Conservation (phyloP, 106 monocot genomes). For the Ottelia alismoides region DNA sequence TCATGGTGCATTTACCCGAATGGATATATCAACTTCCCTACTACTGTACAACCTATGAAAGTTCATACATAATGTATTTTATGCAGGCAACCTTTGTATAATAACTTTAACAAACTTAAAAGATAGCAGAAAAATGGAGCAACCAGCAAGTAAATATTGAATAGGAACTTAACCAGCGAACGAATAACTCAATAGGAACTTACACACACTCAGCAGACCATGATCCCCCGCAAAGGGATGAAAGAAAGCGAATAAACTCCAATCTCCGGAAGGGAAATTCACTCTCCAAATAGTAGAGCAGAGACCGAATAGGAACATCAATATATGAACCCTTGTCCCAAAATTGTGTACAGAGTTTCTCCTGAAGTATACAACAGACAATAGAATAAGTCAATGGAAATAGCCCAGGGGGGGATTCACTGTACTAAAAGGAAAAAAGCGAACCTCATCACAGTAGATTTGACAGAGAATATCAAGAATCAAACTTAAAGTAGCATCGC, state of each 20-base stretch:
- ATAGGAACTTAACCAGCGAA: too few relatives aligned
- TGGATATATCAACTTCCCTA: too few relatives aligned
- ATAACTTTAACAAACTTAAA: too few relatives aligned
- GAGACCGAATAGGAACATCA: constrained; percentile 88
- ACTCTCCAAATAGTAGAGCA: constrained; percentile 67
- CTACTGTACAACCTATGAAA: too few relatives aligned
- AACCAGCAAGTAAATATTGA: too few relatives aligned
- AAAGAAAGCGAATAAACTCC: constrained; percentile 57
- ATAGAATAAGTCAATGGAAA: too few relatives aligned
- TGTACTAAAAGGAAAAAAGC: constrained; percentile 2
- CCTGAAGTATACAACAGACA: constrained; percentile 32
- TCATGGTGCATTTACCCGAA: too few relatives aligned
- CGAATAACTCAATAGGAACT: too few relatives aligned
- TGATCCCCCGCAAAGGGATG: constrained; percentile 70
- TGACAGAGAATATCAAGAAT: constrained; percentile 60
- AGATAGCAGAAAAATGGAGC: too few relatives aligned
- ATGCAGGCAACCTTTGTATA: too few relatives aligned
- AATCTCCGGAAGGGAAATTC: constrained; percentile 62
- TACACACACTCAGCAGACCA: constrained; percentile 98
- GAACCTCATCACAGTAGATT: constrained; percentile 81
- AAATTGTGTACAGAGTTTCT: constrained; percentile 79
- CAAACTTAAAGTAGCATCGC: constrained; percentile 22
- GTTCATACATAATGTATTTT: too few relatives aligned
- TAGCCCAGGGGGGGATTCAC: too few relatives aligned
- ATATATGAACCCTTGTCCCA: constrained; percentile 91